A percentile compares a stretch with the other conserved stretches of the same genome.
Evolutionary conservation across 352 stramenopile species (phyloP).

Genomic region (Phytopythium ostracodes): DNA sequence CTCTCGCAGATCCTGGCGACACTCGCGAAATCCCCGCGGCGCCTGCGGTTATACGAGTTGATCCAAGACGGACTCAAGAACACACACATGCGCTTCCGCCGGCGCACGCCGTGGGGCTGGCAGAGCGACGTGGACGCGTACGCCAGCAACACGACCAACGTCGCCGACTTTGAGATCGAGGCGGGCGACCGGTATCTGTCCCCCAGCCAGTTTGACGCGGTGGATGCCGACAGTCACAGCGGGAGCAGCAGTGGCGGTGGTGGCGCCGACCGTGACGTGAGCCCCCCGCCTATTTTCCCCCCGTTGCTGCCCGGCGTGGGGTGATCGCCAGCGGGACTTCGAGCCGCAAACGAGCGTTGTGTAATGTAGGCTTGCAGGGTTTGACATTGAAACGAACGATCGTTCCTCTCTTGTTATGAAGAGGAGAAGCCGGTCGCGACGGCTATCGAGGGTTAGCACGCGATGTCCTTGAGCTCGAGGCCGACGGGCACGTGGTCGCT

Average conservation of each 20-base stretch:
- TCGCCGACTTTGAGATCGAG: constrained; percentile 63
- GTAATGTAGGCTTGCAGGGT: background rate
- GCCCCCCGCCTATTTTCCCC: background rate
- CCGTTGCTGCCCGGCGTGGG: background rate
- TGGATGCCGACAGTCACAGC: background rate
- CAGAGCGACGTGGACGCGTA: constrained; percentile 22
- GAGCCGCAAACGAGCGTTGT: background rate
- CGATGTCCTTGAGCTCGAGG: constrained; percentile 39
- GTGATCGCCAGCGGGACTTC: background rate
- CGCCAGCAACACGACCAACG: constrained; percentile 28
- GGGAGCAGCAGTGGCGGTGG: background rate
- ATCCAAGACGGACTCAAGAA: constrained; percentile 29
- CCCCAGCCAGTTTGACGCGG: background rate
- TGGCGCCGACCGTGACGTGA: background rate
- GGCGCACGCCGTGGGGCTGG: constrained; percentile 27
- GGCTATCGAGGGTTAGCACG: background rate
- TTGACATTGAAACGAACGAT: background rate
- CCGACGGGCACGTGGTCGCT: constrained; percentile 82
- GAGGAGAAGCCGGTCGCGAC: background rate
- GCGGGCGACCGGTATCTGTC: constrained; percentile 37
- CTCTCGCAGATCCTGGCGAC: constrained; percentile 51
- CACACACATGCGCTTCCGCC: constrained; percentile 22
- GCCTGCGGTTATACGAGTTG: constrained; percentile 58
- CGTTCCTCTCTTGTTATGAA: background rate
- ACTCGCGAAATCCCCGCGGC: constrained; percentile 31